Evolutionary conservation across 768 basidiomycete species (phyloP).

Genomic region (Mycena capillaripes): DNA sequence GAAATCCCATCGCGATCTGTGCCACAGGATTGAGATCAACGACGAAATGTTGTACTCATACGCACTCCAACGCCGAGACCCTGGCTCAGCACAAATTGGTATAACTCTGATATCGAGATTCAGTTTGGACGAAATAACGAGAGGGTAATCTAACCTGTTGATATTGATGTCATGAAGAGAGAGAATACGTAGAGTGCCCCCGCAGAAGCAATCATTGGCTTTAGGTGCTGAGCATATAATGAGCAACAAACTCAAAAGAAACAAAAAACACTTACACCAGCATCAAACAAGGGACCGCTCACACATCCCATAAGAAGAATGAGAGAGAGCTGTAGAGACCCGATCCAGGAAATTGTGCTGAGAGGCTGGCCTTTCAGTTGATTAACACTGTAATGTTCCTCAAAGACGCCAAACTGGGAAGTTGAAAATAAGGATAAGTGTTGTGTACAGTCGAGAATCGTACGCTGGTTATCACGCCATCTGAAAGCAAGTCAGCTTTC

Average conservation of each 20-base stretch:
- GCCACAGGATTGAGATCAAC: too few species aligned
- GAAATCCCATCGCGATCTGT: too few species aligned
- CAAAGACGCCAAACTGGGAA: constrained; percentile 36
- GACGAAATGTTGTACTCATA: too few species aligned
- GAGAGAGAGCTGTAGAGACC: constrained; percentile 39
- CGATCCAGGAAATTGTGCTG: constrained; percentile 41
- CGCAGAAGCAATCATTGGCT: constrained; percentile 36
- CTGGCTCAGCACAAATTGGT: too few species aligned
- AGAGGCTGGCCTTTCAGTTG: constrained; percentile 33
- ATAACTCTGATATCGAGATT: too few species aligned
- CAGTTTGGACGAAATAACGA: too few species aligned
- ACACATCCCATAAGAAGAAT: constrained; percentile 36
- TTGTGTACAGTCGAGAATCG: neutral
- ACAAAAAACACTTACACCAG: constrained; percentile 11
- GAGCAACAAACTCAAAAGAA: neutral
- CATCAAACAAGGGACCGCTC: constrained; percentile 36
- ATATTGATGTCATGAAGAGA: too few species aligned
- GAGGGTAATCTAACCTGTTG: too few species aligned
- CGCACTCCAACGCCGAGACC: too few species aligned
- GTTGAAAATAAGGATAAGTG: neutral
- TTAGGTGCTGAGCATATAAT: constrained; percentile 26
- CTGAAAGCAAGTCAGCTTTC: constrained; percentile 1
- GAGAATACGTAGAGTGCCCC: too few species aligned
- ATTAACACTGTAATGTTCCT: constrained; percentile 35
- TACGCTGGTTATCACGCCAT: constrained; percentile 36